These are phyloP conservation scores for Aphanocladium album DNA, from an alignment of 2,329 filamentous ascomycete species.

Conservation along the genomic window DNA sequence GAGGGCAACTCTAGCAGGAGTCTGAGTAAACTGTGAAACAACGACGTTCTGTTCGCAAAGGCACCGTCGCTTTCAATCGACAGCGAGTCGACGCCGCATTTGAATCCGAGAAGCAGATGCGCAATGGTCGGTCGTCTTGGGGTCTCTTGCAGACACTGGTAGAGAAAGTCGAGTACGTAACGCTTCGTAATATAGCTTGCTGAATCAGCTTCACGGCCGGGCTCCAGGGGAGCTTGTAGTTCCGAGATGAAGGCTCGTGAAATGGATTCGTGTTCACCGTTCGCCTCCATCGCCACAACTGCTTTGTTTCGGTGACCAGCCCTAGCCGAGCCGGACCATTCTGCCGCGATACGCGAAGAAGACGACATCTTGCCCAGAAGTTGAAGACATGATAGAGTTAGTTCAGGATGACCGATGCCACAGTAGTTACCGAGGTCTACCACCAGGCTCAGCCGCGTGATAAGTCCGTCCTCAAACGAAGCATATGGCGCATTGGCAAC, in stretches of 20 bases:
- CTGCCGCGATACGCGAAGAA: conserved; percentile 72
- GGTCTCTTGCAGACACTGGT: conserved; percentile 69
- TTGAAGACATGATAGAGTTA: conserved; percentile 75
- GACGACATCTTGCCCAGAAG: conserved; percentile 82
- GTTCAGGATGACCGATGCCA: conserved; percentile 72
- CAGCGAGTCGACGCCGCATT: conserved; percentile 66
- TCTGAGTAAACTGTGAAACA: conserved; percentile 77
- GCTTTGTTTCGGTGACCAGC: conserved; percentile 72
- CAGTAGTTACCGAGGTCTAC: conserved; percentile 83
- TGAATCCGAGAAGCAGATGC: conserved; percentile 85
- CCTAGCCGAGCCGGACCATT: conserved; percentile 56
- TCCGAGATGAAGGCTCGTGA: conserved; percentile 66
- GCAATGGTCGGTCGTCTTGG: conserved; percentile 79
- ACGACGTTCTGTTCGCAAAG: conserved; percentile 66
- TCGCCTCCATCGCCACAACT: conserved; percentile 79
- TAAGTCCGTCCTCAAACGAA: conserved; percentile 88
- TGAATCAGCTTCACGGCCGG: conserved; percentile 64
- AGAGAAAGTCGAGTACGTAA: conserved; percentile 80
- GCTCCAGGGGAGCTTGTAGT: conserved; percentile 64
- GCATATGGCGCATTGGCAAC: conserved; percentile 67
- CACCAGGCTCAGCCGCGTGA: conserved; percentile 73
- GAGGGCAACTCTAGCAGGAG: conserved; percentile 67
- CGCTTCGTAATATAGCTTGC: conserved; percentile 77
- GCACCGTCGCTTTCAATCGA: conserved; percentile 62
- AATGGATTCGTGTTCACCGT: conserved; percentile 76